These are phyloP conservation scores for Chaetothyriales sp. DNA, from an alignment of 2,329 filamentous ascomycete species.

Conservation along the genomic window DNA sequence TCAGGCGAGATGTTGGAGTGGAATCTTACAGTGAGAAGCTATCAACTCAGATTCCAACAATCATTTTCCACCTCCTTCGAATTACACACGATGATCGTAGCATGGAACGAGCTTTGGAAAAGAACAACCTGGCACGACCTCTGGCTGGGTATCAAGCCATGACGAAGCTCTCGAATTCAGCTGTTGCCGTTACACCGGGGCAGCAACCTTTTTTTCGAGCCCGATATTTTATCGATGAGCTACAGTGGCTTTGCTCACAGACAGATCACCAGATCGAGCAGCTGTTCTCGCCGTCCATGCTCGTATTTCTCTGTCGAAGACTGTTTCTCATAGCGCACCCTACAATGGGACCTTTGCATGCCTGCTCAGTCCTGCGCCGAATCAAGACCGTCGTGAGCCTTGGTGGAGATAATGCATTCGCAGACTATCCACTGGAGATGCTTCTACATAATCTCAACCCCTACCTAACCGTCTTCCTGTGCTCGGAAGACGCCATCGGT, in stretches of 20 bases:
- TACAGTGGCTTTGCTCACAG: slow-evolving; percentile 63
- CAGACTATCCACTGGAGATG: slow-evolving; percentile 81
- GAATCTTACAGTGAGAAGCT: slow-evolving; percentile 51
- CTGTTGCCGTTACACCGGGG: slow-evolving; percentile 52
- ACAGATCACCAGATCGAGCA: slow-evolving; percentile 50
- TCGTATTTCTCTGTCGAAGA: slow-evolving; percentile 60
- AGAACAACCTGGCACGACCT: slow-evolving; percentile 29
- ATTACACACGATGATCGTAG: slow-evolving; percentile 65
- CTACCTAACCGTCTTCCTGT: slow-evolving; percentile 70
- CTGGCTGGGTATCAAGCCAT: slow-evolving; percentile 48
- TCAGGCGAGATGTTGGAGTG: slow-evolving; percentile 57
- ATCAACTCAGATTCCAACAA: slow-evolving; percentile 58
- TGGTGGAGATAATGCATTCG: slow-evolving; percentile 56
- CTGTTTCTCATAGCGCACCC: slow-evolving; percentile 70
- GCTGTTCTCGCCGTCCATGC: slow-evolving; percentile 64
- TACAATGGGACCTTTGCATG: slow-evolving; percentile 73
- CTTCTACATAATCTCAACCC: slow-evolving; percentile 65
- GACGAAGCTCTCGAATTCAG: slow-evolving; percentile 52
- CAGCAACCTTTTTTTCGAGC: slow-evolving; percentile 80
- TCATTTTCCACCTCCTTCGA: slow-evolving; percentile 63
- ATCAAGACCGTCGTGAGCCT: slow-evolving; percentile 68
- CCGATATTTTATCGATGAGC: slow-evolving; percentile 59
- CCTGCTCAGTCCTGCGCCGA: slow-evolving; percentile 74
- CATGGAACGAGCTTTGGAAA: slow-evolving; percentile 53
- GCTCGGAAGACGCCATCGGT: slow-evolving; percentile 79